Conservation (phyloP, 495 filamentous ascomycete genomes). For the Rostrohypoxylon terebratum region DNA sequence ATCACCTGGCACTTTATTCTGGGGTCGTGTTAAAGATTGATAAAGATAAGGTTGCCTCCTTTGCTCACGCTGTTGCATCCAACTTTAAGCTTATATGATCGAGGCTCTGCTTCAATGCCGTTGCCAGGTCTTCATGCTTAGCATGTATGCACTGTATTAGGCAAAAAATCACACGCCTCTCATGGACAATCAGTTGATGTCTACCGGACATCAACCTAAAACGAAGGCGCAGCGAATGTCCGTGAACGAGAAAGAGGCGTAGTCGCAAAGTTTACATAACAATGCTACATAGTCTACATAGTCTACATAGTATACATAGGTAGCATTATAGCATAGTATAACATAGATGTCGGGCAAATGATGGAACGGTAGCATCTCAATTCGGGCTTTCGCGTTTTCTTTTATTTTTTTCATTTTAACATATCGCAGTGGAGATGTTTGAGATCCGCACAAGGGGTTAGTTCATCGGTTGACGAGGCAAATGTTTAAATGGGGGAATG, state of each 20-base stretch:
- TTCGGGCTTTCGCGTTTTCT: conserved; percentile 25
- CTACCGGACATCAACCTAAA: conserved; percentile 34
- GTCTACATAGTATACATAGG: too few relatives aligned
- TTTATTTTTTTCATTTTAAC: not conserved
- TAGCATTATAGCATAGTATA: too few relatives aligned
- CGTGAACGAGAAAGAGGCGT: not conserved
- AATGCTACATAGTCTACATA: not conserved
- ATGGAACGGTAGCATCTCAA: conserved; percentile 34
- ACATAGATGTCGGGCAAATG: not conserved
- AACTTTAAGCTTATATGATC: conserved; percentile 29
- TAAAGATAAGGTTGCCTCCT: conserved; percentile 4
- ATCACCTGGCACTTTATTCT: not conserved
- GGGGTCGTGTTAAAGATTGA: conserved; percentile 12
- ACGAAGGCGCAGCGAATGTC: conserved; percentile 20
- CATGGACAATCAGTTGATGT: not conserved
- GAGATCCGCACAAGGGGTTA: conserved; percentile 24
- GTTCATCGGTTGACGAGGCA: conserved; percentile 8
- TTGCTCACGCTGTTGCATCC: conserved; percentile 3
- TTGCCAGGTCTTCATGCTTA: not conserved
- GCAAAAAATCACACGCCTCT: conserved; percentile 3
- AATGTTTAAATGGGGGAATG: not conserved
- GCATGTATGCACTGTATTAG: not conserved
- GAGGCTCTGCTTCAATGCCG: conserved; percentile 18
- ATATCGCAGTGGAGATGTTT: conserved; percentile 22
- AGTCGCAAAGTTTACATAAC: not conserved